Percentiles rank a stretch among this genome's conserved stretches.
Conservation (phyloP, 371 early-diverging fungal genomes). For the Mortierella sp. region DNA sequence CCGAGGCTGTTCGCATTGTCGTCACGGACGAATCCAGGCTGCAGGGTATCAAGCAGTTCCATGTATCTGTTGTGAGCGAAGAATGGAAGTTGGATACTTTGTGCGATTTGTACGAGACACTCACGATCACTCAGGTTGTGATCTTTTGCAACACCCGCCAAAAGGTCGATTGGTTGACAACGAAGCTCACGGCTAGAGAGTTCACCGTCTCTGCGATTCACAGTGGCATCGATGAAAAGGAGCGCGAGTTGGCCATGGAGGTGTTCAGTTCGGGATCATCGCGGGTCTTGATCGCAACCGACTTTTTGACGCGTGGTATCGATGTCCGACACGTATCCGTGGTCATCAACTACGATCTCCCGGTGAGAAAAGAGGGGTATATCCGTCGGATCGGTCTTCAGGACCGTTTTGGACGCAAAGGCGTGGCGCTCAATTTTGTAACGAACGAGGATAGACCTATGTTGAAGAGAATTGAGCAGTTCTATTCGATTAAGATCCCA, state of each 20-base stretch:
- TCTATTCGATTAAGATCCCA: background rate
- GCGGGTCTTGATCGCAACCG: conserved; percentile 93
- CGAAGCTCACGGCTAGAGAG: conserved; percentile 86
- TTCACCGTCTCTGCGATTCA: conserved; percentile 98
- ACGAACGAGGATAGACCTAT: background rate
- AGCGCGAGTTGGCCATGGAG: conserved; percentile 88
- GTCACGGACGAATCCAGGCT: conserved; percentile 94
- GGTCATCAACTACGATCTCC: conserved; percentile 95
- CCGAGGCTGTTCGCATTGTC: conserved; percentile 87
- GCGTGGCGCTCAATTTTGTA: background rate
- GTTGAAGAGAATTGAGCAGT: background rate
- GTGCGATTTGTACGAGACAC: conserved; percentile 94
- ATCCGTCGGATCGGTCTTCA: conserved; percentile 60
- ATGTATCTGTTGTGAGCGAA: conserved; percentile 89
- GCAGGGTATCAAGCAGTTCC: conserved; percentile 87
- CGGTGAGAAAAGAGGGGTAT: conserved; percentile 88
- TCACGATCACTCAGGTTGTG: conserved; percentile 58
- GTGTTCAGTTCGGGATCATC: conserved; percentile 63
- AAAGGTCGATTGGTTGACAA: conserved; percentile 97
- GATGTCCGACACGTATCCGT: conserved; percentile 97
- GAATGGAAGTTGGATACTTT: conserved; percentile 96
- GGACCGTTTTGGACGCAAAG: background rate
- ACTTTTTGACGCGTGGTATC: conserved; percentile 94
- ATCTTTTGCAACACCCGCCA: conserved; percentile 97
- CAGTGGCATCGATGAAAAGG: conserved; percentile 93